phyloP scores from a whole-genome alignment of 2,329 filamentous ascomycete genomes.

The Xylaria multiplex region DNA sequence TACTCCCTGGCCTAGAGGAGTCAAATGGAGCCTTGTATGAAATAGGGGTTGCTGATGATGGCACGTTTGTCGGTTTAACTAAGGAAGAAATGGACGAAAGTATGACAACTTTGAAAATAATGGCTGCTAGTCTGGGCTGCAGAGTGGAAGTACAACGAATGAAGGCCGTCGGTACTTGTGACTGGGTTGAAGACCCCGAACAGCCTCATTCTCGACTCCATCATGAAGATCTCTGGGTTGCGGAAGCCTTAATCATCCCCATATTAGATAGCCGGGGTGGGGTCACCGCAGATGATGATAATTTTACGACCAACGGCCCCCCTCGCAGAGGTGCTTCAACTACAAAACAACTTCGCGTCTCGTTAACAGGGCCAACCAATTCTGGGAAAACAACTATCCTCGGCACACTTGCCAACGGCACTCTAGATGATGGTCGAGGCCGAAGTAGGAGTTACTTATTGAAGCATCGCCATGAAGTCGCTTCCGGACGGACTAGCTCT shows the following conservation, averaged over 20 bases:
- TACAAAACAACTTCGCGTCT: conserved; percentile 83
- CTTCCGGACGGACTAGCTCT: conserved; percentile 91
- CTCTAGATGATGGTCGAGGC: conserved; percentile 89
- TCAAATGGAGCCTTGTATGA: conserved; percentile 94
- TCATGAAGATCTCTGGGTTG: conserved; percentile 78
- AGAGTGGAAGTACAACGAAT: conserved; percentile 82
- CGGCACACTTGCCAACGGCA: conserved; percentile 87
- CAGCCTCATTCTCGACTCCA: conserved; percentile 43
- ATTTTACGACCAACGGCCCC: conserved; percentile 32
- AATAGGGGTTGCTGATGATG: conserved; percentile 95
- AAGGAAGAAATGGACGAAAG: conserved; percentile 94
- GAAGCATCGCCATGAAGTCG: conserved; percentile 93
- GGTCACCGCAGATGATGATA: conserved; percentile 38
- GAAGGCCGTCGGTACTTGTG: conserved; percentile 85
- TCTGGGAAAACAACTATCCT: conserved; percentile 93
- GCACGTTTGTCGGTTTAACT: conserved; percentile 86
- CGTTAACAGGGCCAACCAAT: conserved; percentile 86
- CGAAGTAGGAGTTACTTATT: conserved; percentile 88
- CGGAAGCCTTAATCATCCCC: conserved; percentile 88
- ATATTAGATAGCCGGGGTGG: conserved; percentile 60
- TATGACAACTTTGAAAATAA: conserved; percentile 81
- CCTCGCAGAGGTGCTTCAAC: conserved; percentile 60
- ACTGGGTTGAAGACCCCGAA: conserved; percentile 68
- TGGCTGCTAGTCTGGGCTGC: conserved; percentile 93
- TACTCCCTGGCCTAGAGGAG: conserved; percentile 85